Base-by-base conservation (phyloP, 805 yeast genomes). In the Starmerella kuoi region DNA sequence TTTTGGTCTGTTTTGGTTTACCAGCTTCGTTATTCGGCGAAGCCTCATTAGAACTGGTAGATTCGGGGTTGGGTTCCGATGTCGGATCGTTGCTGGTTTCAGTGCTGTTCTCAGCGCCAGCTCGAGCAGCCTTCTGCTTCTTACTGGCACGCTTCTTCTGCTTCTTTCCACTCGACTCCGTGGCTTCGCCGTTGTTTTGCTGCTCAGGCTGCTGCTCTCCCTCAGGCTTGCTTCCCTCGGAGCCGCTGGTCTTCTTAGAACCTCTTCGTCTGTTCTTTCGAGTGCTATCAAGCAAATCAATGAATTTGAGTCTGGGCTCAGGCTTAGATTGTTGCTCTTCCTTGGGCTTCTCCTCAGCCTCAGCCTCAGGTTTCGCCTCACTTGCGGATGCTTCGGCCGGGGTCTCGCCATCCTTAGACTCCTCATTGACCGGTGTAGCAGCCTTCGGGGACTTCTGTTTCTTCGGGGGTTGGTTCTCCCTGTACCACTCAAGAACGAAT, bases 401-500 rank as follows among this genome's bases (percentile, higher is more conserved):
- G n/a, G n/a, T n/a, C n/a, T n/a, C n/a, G n/a, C n/a, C n/a, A n/a
- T n/a, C n/a, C n/a, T n/a, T n/a, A n/a, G n/a, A n/a, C n/a, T n/a
- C n/a, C n/a, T n/a, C n/a, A n/a, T n/a, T n/a, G n/a, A n/a, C n/a
- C n/a, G n/a, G n/a, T n/a, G n/a, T n/a, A n/a, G n/a, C n/a, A n/a
- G n/a, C n/a, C n/a, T n/a, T n/a, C n/a, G n/a, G n/a, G n/a, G n/a
- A n/a, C n/a, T n/a, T n/a, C n/a, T n/a, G n/a, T n/a, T n/a, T n/a
- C n/a, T n/a, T n/a, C n/a, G 33, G 24, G 19, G 35, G 17, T 8
- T n/a, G 19, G 24, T 38, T 31, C 24, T 31, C 42, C 17, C 32
- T 31, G 28, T 23, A 30, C 34, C 31, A 21, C 36, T 42, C 24
- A 3, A 20, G 17, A n/a, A 42, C 26, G 24, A 35, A 21, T n/a